Evolutionary conservation across 192 early-diverging fungal genomes (phyloP), one percentile per base, ranked within the genome.

Genomic region (Chytriomyces confervae): DNA sequence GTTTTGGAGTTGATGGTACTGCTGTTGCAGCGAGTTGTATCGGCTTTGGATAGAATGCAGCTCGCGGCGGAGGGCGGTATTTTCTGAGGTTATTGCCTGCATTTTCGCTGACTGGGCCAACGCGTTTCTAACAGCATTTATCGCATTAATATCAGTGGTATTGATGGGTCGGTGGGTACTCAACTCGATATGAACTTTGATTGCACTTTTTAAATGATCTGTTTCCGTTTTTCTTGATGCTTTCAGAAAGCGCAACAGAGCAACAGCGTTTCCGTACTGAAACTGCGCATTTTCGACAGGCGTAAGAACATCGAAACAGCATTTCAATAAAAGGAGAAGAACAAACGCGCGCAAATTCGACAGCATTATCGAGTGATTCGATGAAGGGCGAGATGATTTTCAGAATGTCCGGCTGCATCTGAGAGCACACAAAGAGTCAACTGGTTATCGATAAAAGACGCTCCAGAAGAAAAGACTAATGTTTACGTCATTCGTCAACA

Each of bases 301-400:
- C 5, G 8, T n/a, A 1, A 46, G 13, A 11, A 20, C 47, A 48
- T 47, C 48, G 8, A 20, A 7, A 10, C n/a, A n/a, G n/a, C n/a
- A n/a, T n/a, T n/a, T n/a, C n/a, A n/a, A n/a, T n/a, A n/a, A n/a
- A n/a, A n/a, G n/a, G n/a, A n/a, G n/a, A n/a, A n/a, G 7, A 23
- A 7, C 51, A 72, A 72, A 72, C 57, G 5, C 29, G 50, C n/a
- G 69, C 69, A 9, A 43, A 11, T 68, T 74, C 72, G 13, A 74
- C 8, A 20, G 72, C 72, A n/a, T 44, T 74, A 46, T 74, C 72
- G 8, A 74, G 43, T 13, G 27, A 10, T 47, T 61, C 72, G 43
- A 74, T 74, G 63, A 61, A 74, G 16, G 72, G 72, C n/a, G 57
- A 63, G 11, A 74, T 74, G 46, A 74, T 74, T 20, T 60, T 61